These are phyloP conservation scores for Fusarium sp. DNA, from an alignment of 2,329 filamentous ascomycete genomes.

Conservation along the genomic window DNA sequence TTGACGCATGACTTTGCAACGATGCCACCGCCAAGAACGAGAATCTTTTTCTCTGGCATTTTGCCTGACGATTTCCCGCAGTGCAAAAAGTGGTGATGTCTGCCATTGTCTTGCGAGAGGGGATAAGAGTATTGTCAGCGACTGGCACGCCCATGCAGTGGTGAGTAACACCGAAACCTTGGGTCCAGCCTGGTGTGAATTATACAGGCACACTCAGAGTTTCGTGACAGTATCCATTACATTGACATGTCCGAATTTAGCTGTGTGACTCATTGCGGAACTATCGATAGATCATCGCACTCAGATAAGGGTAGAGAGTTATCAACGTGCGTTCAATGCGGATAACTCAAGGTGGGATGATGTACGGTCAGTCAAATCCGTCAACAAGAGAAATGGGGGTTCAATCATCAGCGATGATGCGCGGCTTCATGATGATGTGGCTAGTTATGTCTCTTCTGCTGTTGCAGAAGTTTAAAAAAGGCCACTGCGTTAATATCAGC, in stretches of 20 bases:
- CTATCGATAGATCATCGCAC: too few relatives aligned
- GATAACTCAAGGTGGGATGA: background rate
- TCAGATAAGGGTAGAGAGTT: background rate
- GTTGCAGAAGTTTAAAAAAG: too few relatives aligned
- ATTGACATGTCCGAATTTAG: too few relatives aligned
- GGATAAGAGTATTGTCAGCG: background rate
- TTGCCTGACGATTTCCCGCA: background rate
- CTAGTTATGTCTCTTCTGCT: too few relatives aligned
- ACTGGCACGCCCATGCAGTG: background rate
- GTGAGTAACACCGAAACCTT: background rate
- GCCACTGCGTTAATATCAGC: too few relatives aligned
- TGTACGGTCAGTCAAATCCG: background rate
- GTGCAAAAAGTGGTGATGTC: background rate
- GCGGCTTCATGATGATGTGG: too few relatives aligned
- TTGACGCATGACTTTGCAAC: constrained; percentile 35
- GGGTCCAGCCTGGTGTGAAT: background rate
- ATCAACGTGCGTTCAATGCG: fast-evolving
- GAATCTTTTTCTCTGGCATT: background rate
- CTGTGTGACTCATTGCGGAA: too few relatives aligned
- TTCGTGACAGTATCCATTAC: background rate
- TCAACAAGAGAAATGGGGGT: background rate
- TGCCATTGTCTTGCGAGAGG: background rate
- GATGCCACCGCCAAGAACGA: constrained; percentile 32
- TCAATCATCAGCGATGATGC: background rate
- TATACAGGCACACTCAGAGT: background rate